A percentile compares a stretch with the other conserved stretches of the same genome.
These are phyloP conservation scores for Crepidotus variabilis DNA, from an alignment of 768 basidiomycete genomes.

Conservation along the genomic window DNA sequence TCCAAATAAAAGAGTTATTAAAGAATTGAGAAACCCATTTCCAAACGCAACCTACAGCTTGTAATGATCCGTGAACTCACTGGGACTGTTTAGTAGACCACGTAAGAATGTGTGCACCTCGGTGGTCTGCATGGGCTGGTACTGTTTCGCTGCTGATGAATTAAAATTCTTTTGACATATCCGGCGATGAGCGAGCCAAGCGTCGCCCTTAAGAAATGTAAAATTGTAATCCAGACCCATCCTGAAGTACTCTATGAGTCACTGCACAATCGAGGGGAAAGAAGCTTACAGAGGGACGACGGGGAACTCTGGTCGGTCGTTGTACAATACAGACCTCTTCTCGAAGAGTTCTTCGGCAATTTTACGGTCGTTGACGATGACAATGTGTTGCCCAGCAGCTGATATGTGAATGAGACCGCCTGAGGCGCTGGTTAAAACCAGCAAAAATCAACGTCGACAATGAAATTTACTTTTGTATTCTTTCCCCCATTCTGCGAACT, in stretches of 20 bases:
- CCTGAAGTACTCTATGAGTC: not conserved
- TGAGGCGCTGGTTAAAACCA: not conserved
- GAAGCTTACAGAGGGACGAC: constrained; percentile 11
- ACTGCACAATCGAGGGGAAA: not conserved
- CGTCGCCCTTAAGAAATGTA: constrained; percentile 28
- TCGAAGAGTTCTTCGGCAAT: constrained; percentile 28
- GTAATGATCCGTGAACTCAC: constrained; percentile 1
- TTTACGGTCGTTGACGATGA: constrained; percentile 24
- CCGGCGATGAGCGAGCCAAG: constrained; percentile 31
- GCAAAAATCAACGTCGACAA: not conserved
- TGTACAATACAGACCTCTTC: constrained; percentile 44
- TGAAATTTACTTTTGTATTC: constrained; percentile 14
- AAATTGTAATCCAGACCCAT: constrained; percentile 32
- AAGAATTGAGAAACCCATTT: not conserved
- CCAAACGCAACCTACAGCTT: constrained; percentile 1
- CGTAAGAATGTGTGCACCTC: constrained; percentile 24
- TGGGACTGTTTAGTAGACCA: constrained; percentile 15
- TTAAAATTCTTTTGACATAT: constrained; percentile 30
- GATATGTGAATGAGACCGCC: constrained; percentile 21
- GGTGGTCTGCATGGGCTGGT: constrained; percentile 22
- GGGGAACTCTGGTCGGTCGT: constrained; percentile 33
- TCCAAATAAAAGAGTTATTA: not conserved
- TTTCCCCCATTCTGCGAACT: constrained; percentile 14
- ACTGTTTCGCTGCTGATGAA: constrained; percentile 19
- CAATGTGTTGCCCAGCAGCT: constrained; percentile 19